phyloP scores from a whole-genome alignment of 2,329 filamentous ascomycete genomes.

The Penicillium glabrum region DNA sequence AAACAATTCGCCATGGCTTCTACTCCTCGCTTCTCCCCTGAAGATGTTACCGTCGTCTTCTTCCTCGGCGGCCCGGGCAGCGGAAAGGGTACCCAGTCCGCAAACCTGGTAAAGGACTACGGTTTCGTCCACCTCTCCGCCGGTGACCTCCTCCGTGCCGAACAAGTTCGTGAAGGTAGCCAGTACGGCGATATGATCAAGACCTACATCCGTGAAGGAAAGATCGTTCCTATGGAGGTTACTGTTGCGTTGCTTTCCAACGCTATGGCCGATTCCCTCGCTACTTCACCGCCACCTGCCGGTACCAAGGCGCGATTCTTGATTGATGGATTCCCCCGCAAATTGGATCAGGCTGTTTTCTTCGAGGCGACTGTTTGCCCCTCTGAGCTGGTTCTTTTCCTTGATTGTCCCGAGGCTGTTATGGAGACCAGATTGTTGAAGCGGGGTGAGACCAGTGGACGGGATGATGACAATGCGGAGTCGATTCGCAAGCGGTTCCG shows the following conservation, averaged over 20 bases:
- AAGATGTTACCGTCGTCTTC: slow-evolving; percentile 90
- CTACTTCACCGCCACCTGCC: slow-evolving; percentile 40
- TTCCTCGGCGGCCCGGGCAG: slow-evolving; percentile 94
- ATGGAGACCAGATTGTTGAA: slow-evolving; percentile 84
- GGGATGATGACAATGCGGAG: slow-evolving; percentile 91
- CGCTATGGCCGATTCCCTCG: slow-evolving; percentile 75
- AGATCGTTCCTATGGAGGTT: slow-evolving; percentile 98
- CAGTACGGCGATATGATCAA: slow-evolving; percentile 93
- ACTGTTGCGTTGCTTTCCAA: slow-evolving; percentile 92
- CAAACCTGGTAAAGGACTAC: slow-evolving; percentile 81
- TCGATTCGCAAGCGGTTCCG: slow-evolving; percentile 95
- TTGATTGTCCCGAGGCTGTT: slow-evolving; percentile 85
- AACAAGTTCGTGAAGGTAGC: slow-evolving; percentile 82
- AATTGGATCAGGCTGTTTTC: slow-evolving; percentile 93
- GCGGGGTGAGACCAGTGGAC: slow-evolving; percentile 87
- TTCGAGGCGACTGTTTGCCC: slow-evolving; percentile 89
- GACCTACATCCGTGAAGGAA: slow-evolving; percentile 88
- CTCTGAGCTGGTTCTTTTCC: slow-evolving; percentile 85
- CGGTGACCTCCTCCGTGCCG: slow-evolving; percentile 87
- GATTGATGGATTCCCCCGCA: slow-evolving; percentile 84
- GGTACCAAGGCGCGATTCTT: slow-evolving; percentile 67
- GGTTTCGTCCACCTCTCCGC: slow-evolving; percentile 91
- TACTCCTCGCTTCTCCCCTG: slow-evolving; percentile 70
- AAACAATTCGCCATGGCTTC: slow-evolving; percentile 29
- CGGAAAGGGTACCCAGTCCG: slow-evolving; percentile 95